Evolutionary conservation across 73 alveolate genomes (phyloP), one percentile per base, ranked within the genome.

Genomic region (Paramecium octaurelia): DNA sequence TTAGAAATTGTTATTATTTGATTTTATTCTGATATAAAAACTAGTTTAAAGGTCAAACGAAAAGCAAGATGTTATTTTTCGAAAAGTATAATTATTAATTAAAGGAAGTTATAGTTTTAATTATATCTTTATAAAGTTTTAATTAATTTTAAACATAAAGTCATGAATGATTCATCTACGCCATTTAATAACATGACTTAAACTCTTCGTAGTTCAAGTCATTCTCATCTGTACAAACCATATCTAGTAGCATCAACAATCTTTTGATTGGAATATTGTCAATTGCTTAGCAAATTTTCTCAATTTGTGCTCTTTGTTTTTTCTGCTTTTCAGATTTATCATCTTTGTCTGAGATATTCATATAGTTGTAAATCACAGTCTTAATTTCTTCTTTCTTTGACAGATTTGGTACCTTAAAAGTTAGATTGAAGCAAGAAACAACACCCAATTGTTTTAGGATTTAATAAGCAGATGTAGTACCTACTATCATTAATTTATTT

Each of bases 361-460:
- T 6, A 64, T 64, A 64, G 18, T 86, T n/a, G 42, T 35, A 16
- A 43, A 89, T 64, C 4, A 89, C 94, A 43, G 86, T 43, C 46
- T 27, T 23, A 3, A 89, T 89, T 44, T 89, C 94, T 7, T 21
- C 8, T 2, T 6, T n/a, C 8, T 57, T 40, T 12, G 21, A 23
- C 0, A 83, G 68, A 44, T 92, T 85, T 18, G 95, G 95, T 35
- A 58, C 57, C 31, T 46, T 48, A 38, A 95, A 29, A 0, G 96
- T 86, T 6, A 80, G 85, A 42, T 95, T 92, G 95, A 96, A 97
- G 68, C 98, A 92, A 4, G 92, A 97, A 21, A 96, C 98, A 8
- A 99, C 90, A 36, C 98, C 99, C 38, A 98, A 93, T 57, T 99
- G 99, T 85, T 98, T 97, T 34, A 99, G 73, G 20, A 98, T 95